Conservation (phyloP, 176 grass and related monocot genomes). For the Carex myosuroides region DNA sequence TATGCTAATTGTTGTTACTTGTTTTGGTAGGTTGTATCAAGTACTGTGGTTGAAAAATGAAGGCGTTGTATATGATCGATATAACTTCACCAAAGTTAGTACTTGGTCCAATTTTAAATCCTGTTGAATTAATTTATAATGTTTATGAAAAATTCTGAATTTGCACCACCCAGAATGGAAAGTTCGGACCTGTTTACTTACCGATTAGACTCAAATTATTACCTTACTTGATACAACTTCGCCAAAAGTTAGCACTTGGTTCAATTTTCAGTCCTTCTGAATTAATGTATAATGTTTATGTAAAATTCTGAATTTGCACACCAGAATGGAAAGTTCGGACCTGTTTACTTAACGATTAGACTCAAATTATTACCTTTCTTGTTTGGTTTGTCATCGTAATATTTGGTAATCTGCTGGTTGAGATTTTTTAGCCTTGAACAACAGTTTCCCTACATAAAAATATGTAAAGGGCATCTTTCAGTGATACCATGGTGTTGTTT, state of each 20-base stretch:
- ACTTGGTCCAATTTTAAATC: conserved; percentile 1
- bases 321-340: not conserved
- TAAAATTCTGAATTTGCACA: not conserved
- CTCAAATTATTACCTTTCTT: not conserved
- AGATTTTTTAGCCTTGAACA: not conserved
- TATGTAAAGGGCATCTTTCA: not conserved
- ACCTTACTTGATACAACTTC: conserved; percentile 37
- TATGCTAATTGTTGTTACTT: conserved; percentile 9
- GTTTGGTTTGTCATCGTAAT: not conserved
- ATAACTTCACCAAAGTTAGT: conserved; percentile 77
- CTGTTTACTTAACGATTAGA: not conserved
- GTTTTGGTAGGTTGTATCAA: conserved; percentile 71
- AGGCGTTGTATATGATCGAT: conserved; percentile 64
- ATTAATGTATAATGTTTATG: not conserved
- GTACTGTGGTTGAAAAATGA: conserved; percentile 69
- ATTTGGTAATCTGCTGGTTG: not conserved
- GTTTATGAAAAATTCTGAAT: not conserved
- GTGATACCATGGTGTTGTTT: not conserved
- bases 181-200: not conserved
- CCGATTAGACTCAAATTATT: not conserved
- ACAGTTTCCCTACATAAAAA: not conserved
- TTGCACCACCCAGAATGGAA: not conserved
- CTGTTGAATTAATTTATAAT: not conserved
- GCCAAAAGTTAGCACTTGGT: conserved; percentile 46
- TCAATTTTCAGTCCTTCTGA: not conserved